These are phyloP conservation scores for Phytomonas francai DNA, from an alignment of 208 protist genomes.

Conservation along the genomic window DNA sequence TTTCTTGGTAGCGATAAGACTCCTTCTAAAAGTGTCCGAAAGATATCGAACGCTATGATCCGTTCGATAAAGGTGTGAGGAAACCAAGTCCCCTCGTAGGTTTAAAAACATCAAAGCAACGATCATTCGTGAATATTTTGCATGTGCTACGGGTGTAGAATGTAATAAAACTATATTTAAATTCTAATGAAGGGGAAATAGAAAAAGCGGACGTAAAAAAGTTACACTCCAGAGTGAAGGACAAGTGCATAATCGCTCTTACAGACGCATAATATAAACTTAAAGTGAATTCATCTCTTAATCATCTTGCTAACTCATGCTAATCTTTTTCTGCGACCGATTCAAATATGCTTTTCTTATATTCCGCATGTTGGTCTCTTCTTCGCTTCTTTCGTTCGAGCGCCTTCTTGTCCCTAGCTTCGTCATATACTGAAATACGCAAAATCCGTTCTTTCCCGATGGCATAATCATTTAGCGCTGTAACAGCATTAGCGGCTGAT, in stretches of 20 bases:
- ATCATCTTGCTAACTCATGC: neutral
- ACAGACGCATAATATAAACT: conserved; percentile 8
- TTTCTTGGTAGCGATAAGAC: conserved; percentile 64
- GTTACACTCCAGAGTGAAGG: neutral
- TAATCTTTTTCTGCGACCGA: conserved; percentile 5
- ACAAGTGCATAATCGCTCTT: neutral
- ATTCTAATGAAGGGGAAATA: conserved; percentile 2
- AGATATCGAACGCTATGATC: conserved; percentile 66
- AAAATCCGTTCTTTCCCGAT: conserved; percentile 58
- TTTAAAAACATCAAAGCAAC: conserved; percentile 84
- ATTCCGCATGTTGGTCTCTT: conserved; percentile 68
- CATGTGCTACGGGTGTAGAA: neutral
- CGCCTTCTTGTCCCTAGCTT: conserved; percentile 61
- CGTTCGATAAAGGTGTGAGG: conserved; percentile 80
- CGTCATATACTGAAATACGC: conserved; percentile 78
- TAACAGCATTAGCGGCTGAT: conserved; percentile 47
- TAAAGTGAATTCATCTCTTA: neutral
- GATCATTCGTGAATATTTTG: conserved; percentile 43
- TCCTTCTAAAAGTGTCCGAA: conserved; percentile 83
- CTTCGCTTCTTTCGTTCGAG: conserved; percentile 72
- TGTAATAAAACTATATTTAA: conserved; percentile 8
- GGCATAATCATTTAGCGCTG: conserved; percentile 61
- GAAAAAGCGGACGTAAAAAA: neutral
- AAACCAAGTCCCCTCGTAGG: conserved; percentile 77
- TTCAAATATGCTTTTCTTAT: conserved; percentile 31